Evolutionary conservation across 2,329 filamentous ascomycete genomes (phyloP).

Genomic region (Epichloe sibirici): DNA sequence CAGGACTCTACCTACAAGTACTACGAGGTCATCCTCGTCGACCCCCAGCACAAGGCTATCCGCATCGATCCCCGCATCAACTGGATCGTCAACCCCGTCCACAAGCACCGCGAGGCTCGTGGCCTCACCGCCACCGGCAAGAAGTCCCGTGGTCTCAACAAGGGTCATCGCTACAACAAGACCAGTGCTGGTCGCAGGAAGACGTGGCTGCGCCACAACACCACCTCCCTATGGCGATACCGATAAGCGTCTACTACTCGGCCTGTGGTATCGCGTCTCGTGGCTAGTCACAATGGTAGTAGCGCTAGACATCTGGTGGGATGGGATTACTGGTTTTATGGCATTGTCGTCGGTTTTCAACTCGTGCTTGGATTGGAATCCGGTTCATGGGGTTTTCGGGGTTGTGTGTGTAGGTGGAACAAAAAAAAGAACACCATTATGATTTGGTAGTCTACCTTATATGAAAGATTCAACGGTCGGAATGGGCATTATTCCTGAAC

Average conservation of each 20-base stretch:
- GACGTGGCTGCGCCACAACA: conserved; percentile 99
- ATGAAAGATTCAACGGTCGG: conserved; percentile 16
- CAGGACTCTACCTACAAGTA: conserved; percentile 99
- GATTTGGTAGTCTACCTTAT: conserved; percentile 3
- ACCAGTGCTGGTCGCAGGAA: conserved; percentile 93
- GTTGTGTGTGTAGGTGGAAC: neutral
- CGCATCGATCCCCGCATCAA: conserved; percentile 98
- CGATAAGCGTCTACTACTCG: conserved; percentile 44
- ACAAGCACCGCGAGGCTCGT: conserved; percentile 99
- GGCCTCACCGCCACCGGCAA: conserved; percentile 98
- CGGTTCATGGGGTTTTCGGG: neutral
- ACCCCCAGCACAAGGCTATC: conserved; percentile 99
- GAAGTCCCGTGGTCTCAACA: conserved; percentile 98
- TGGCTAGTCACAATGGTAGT: neutral
- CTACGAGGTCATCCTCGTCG: conserved; percentile 99
- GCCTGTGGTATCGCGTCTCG: neutral
- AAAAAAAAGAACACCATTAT: conserved; percentile 2
- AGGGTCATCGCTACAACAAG: conserved; percentile 99
- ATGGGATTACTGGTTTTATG: conserved; percentile 5
- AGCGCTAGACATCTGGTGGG: neutral
- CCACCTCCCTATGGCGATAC: conserved; percentile 97
- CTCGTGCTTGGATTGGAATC: conserved; percentile 6
- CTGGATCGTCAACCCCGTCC: conserved; percentile 99
- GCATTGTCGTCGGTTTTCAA: conserved; percentile 5
- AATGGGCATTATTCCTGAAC: conserved; percentile 18